phyloP scores from a whole-genome alignment of 2,329 filamentous ascomycete genomes.

The Pestalotiopsis sp. region DNA sequence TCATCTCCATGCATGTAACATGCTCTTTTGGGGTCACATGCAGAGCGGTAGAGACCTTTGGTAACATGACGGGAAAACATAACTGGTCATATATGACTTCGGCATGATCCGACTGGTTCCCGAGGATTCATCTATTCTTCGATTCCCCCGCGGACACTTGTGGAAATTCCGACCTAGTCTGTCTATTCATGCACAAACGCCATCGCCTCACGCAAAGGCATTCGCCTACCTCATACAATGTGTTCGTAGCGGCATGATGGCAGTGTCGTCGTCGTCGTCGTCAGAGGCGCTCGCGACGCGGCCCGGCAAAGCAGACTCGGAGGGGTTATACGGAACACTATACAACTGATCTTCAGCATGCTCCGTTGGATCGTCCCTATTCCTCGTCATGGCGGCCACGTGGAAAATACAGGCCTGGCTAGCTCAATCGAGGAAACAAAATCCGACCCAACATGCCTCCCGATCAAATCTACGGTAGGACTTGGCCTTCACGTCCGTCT shows the following conservation, averaged over 20 bases:
- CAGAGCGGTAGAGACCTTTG: not conserved
- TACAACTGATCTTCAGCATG: not conserved
- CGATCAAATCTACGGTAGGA: not conserved
- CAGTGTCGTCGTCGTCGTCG: not conserved
- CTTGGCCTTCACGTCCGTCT: not conserved
- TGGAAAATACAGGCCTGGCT: not conserved
- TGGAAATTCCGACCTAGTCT: not conserved
- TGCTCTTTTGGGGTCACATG: not conserved
- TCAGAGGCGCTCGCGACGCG: not conserved
- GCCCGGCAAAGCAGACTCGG: no score
- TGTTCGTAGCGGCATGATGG: not conserved
- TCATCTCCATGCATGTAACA: not conserved
- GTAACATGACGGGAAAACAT: not conserved
- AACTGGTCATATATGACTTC: conserved; percentile 6
- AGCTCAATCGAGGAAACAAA: not conserved
- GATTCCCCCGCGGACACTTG: not conserved
- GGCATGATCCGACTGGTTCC: conserved; percentile 6
- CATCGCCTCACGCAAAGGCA: not conserved
- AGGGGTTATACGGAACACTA: not conserved
- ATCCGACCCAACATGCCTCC: not conserved
- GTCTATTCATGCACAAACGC: not conserved
- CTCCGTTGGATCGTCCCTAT: not conserved
- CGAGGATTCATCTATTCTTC: not conserved
- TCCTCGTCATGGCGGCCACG: not conserved
- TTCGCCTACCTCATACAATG: not conserved